These are phyloP conservation scores for Zanthoxylum bungeanum DNA, from an alignment of 345 rosid genomes.

Conservation along the genomic window DNA sequence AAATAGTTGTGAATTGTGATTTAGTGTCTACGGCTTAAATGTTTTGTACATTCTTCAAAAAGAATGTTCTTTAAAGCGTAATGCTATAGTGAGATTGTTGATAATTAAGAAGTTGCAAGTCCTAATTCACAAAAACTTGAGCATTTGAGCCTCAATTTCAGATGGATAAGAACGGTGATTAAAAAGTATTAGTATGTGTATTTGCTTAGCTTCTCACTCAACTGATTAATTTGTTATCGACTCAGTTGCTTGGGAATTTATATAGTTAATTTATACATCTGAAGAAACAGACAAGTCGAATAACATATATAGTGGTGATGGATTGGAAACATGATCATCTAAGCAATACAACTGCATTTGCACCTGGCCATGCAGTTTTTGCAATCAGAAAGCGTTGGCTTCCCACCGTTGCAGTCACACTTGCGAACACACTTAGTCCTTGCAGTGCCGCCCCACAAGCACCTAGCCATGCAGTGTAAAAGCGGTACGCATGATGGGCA, in stretches of 20 bases:
- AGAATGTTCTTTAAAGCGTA: not conserved
- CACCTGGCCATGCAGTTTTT: slow-evolving; percentile 66
- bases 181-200: not conserved
- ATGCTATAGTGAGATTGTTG: not conserved
- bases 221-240: not conserved
- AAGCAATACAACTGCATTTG: slow-evolving; percentile 60
- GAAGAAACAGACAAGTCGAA: not conserved
- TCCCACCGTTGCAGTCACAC: slow-evolving; percentile 49
- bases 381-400: slow-evolving; percentile 53
- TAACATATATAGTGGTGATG: not conserved
- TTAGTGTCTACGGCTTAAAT: no score
- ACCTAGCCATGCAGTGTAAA: slow-evolving; percentile 71
- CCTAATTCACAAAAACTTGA: no score
- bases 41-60: no score
- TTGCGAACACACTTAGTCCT: slow-evolving; percentile 36
- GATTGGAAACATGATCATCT: not conserved
- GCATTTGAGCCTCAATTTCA: not conserved
- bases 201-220: not conserved
- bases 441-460: slow-evolving; percentile 68
- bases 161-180: not conserved
- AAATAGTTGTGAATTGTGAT: no score
- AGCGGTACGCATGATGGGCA: slow-evolving; percentile 62
- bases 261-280: not conserved
- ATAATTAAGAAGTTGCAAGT: not conserved
- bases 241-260: no score